Conservation (phyloP, 345 rosid species). For the Populus tremula region DNA sequence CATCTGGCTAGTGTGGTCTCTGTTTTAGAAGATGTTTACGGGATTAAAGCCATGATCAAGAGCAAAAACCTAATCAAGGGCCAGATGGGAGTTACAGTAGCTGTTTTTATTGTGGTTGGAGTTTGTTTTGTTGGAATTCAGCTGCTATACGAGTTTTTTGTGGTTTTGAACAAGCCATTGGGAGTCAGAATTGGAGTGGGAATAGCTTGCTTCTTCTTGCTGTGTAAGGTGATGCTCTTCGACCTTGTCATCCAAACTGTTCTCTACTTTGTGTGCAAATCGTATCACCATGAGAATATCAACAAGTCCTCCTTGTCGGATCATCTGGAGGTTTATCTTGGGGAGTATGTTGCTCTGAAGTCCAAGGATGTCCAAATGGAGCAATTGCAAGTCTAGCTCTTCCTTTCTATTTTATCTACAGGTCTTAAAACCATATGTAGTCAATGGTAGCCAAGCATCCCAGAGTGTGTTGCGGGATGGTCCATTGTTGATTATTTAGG, state of each 20-base stretch:
- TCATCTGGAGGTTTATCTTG: slow-evolving; percentile 12
- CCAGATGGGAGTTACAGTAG: slow-evolving; percentile 8
- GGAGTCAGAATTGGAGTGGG: slow-evolving; percentile 8
- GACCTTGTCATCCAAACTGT: slow-evolving; percentile 24
- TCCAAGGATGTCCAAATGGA: slow-evolving; percentile 11
- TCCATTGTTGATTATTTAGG: too few species aligned
- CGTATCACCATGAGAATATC: slow-evolving; percentile 19
- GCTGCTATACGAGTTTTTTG: slow-evolving; percentile 16
- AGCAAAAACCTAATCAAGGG: slow-evolving; percentile 40
- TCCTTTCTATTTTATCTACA: not conserved
- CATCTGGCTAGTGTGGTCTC: slow-evolving; percentile 46
- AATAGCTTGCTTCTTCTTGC: slow-evolving; percentile 7
- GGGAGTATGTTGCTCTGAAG: slow-evolving; percentile 10
- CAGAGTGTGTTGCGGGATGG: too few species aligned
- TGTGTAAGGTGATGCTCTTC: slow-evolving; percentile 11
- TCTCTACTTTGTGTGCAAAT: slow-evolving; percentile 28
- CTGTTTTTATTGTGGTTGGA: not conserved
- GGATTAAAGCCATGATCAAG: slow-evolving; percentile 35
- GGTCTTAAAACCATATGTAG: too few species aligned
- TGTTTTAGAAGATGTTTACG: slow-evolving; percentile 43
- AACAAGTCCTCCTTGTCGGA: slow-evolving; percentile 4
- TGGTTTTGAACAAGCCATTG: slow-evolving; percentile 22
- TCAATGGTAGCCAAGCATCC: too few species aligned
- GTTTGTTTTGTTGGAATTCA: slow-evolving; percentile 16
- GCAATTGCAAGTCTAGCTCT: not conserved